Conservation (phyloP, 2,329 filamentous ascomycete genomes). For the Chaetomium olivaceum region DNA sequence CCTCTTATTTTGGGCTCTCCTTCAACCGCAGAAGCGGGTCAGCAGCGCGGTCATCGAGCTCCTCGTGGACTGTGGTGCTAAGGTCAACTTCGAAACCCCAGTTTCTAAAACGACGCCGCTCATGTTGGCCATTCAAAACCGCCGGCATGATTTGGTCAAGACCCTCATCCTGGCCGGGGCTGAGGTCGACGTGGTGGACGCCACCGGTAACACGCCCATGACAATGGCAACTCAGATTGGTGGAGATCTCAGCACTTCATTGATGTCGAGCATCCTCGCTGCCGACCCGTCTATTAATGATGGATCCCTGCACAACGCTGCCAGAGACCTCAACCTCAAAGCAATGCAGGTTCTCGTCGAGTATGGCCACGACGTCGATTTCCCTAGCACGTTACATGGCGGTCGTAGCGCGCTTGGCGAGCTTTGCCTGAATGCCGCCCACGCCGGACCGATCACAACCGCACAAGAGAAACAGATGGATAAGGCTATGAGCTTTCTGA, state of each 20-base stretch:
- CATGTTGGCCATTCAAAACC: constrained; percentile 58
- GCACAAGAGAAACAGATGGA: constrained; percentile 56
- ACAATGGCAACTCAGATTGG: constrained; percentile 59
- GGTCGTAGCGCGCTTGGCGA: constrained; percentile 66
- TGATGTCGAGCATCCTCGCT: constrained; percentile 57
- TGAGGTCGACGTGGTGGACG: constrained; percentile 60
- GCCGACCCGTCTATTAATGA: constrained; percentile 62
- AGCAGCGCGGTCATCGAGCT: constrained; percentile 59
- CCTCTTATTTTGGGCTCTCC: constrained; percentile 61
- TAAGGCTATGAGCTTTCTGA: constrained; percentile 56
- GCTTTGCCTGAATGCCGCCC: constrained; percentile 58
- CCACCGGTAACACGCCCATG: constrained; percentile 58
- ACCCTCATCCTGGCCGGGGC: constrained; percentile 58
- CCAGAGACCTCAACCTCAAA: constrained; percentile 58
- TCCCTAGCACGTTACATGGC: constrained; percentile 61
- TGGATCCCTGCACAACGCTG: constrained; percentile 66
- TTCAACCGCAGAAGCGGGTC: constrained; percentile 63
- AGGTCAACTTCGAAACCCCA: constrained; percentile 57
- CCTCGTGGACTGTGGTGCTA: constrained; percentile 56
- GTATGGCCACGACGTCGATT: constrained; percentile 63
- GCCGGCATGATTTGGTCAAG: constrained; percentile 58
- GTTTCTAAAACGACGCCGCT: constrained; percentile 57
- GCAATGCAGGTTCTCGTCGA: constrained; percentile 59
- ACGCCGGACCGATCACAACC: constrained; percentile 46
- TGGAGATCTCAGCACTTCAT: constrained; percentile 53